A percentile compares a stretch with the other conserved stretches of the same genome.
phyloP scores from a whole-genome alignment of 345 rosid species.

The Cochlearia excelsa region DNA sequence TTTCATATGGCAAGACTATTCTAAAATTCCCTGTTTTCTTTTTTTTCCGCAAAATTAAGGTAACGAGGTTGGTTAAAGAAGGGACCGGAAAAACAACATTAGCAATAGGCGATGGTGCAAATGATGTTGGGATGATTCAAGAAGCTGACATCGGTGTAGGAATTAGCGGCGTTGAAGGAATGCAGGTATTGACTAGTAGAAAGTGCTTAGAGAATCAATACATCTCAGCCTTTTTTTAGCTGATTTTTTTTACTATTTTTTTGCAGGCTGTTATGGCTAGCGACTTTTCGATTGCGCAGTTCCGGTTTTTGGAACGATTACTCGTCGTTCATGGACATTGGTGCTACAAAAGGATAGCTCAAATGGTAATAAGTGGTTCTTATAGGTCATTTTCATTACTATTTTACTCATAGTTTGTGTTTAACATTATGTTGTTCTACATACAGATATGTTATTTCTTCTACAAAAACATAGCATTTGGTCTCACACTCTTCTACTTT shows the following conservation, averaged over 20 bases:
- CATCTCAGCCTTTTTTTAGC: neutral
- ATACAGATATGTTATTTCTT: conserved; percentile 93
- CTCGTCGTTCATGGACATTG: conserved; percentile 98
- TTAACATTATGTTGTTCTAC: conserved; percentile 22
- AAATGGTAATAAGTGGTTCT: conserved; percentile 62
- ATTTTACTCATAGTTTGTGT: neutral
- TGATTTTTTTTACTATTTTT: conserved; percentile 1
- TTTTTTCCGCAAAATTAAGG: conserved; percentile 41
- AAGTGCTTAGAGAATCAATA: neutral
- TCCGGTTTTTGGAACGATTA: conserved; percentile 89
- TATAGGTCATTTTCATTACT: conserved; percentile 12
- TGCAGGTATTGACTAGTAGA: conserved; percentile 60
- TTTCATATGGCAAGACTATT: neutral
- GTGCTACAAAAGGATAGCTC: conserved; percentile 98
- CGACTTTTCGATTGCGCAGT: conserved; percentile 92
- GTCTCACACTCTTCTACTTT: conserved; percentile 93
- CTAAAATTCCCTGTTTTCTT: neutral
- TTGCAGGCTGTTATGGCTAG: conserved; percentile 99
- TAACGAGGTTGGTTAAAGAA: conserved; percentile 83
- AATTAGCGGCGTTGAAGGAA: conserved; percentile 98
- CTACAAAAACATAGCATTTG: conserved; percentile 97
- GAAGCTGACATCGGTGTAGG: conserved; percentile 99
- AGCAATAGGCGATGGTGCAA: conserved; percentile 98
- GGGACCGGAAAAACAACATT: conserved; percentile 90
- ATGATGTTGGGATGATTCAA: conserved; percentile 99